Conservation (phyloP, 768 basidiomycete genomes). For the Rhizopogon rudus region DNA sequence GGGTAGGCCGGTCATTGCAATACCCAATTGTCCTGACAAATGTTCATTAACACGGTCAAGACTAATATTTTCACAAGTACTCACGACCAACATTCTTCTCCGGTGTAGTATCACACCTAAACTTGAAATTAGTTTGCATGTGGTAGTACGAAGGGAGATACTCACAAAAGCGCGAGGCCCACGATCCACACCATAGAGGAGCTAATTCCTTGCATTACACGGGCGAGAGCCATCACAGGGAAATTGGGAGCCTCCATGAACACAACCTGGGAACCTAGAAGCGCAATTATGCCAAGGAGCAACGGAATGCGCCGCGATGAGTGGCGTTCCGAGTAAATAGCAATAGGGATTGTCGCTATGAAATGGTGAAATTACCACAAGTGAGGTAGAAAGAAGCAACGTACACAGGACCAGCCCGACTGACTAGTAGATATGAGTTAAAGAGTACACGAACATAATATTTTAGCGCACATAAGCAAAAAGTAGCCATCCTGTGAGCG, state of each 20-base stretch:
- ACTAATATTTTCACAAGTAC: constrained; percentile 10
- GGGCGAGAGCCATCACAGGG: constrained; percentile 52
- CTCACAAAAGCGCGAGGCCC: constrained; percentile 54
- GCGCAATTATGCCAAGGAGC: constrained; percentile 42
- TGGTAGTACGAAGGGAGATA: not conserved
- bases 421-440: constrained; percentile 34
- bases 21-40: constrained; percentile 48
- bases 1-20: constrained; percentile 55
- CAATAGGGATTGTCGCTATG: constrained; percentile 53
- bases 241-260: constrained; percentile 60
- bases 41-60: not conserved
- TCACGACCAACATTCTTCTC: constrained; percentile 44
- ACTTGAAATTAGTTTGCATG: constrained; percentile 8
- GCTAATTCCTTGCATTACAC: constrained; percentile 54
- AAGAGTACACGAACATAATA: not conserved
- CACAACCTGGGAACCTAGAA: constrained; percentile 52
- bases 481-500: constrained; percentile 54
- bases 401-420: constrained; percentile 50
- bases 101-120: constrained; percentile 53
- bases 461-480: constrained; percentile 46
- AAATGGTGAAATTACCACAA: constrained; percentile 1
- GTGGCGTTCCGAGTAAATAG: constrained; percentile 49
- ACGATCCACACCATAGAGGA: constrained; percentile 62
- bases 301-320: constrained; percentile 43
- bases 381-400: constrained; percentile 10